Percentiles rank a stretch among this genome's conserved stretches.
Evolutionary conservation across 306 rosid species (phyloP).

Genomic region (Alnus glutinosa): DNA sequence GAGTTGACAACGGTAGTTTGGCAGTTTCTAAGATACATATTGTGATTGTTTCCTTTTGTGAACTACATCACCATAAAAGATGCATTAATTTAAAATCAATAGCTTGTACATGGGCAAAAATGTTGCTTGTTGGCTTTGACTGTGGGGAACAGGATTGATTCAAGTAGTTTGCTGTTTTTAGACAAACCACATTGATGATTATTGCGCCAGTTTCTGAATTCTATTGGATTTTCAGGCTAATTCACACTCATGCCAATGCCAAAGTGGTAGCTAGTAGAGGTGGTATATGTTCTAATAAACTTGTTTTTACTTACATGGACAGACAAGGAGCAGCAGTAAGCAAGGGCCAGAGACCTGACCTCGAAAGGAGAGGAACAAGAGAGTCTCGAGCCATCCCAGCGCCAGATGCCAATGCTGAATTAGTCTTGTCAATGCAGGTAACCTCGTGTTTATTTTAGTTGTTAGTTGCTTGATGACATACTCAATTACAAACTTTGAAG

Average conservation of each 20-base stretch:
- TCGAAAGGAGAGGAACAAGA: slow-evolving; percentile 70
- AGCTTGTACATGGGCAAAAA: not conserved
- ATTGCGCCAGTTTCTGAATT: not conserved
- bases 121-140: not conserved
- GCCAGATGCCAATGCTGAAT: slow-evolving; percentile 98
- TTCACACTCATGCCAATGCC: not conserved
- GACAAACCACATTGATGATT: not conserved
- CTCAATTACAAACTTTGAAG: not conserved
- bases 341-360: slow-evolving; percentile 79
- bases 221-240: not conserved
- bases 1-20: not conserved
- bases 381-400: slow-evolving; percentile 96
- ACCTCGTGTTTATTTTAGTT: not conserved
- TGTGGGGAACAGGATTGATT: not conserved
- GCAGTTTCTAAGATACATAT: not conserved
- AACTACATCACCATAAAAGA: not conserved
- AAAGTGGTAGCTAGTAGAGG: slow-evolving; percentile 15
- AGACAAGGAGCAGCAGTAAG: slow-evolving; percentile 90
- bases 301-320: slow-evolving; percentile 29
- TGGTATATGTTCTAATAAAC: slow-evolving; percentile 12
- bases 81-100: not conserved
- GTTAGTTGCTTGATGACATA: not conserved
- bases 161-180: not conserved
- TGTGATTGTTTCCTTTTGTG: not conserved
- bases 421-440: slow-evolving; percentile 93